phyloP scores from a whole-genome alignment of 2,329 filamentous ascomycete genomes.

The Akanthomyces uredinophilus region DNA sequence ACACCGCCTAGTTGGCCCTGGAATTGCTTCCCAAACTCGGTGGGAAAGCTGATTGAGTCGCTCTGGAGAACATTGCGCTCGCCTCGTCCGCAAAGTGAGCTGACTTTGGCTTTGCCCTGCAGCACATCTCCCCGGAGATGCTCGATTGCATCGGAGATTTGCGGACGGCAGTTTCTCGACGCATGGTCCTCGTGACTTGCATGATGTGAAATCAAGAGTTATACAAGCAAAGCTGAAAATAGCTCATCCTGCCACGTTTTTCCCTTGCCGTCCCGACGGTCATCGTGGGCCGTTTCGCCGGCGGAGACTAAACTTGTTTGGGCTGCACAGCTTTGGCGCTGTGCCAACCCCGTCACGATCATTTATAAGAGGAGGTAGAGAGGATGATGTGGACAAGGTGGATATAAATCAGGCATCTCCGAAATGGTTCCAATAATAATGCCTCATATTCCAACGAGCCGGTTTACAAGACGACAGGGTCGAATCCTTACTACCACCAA shows the following conservation, averaged over 20 bases:
- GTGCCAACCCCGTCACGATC: not conserved
- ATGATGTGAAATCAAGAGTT: not conserved
- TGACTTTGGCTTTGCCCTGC: not conserved
- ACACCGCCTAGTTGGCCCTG: not conserved
- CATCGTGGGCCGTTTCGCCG: not conserved
- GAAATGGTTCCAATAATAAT: not conserved
- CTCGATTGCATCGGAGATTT: conserved; percentile 5
- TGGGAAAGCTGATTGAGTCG: not conserved
- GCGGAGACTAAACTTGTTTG: conserved; percentile 7
- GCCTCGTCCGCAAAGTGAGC: not conserved
- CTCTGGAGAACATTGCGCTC: not conserved
- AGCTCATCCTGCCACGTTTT: not conserved
- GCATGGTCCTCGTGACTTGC: not conserved
- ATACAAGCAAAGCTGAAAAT: not conserved
- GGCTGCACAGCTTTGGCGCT: not conserved
- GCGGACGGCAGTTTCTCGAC: not conserved
- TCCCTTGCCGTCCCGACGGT: not conserved
- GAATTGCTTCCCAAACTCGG: too few relatives aligned
- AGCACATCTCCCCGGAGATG: conserved; percentile 5
- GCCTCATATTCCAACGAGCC: not conserved
- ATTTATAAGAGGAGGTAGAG: not conserved
- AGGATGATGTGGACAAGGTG: not conserved
- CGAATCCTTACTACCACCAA: too few relatives aligned
- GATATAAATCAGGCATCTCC: not conserved
- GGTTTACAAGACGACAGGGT: not conserved